Conservation (phyloP, 495 filamentous ascomycete genomes). For the Aspergillus bertholletiae region DNA sequence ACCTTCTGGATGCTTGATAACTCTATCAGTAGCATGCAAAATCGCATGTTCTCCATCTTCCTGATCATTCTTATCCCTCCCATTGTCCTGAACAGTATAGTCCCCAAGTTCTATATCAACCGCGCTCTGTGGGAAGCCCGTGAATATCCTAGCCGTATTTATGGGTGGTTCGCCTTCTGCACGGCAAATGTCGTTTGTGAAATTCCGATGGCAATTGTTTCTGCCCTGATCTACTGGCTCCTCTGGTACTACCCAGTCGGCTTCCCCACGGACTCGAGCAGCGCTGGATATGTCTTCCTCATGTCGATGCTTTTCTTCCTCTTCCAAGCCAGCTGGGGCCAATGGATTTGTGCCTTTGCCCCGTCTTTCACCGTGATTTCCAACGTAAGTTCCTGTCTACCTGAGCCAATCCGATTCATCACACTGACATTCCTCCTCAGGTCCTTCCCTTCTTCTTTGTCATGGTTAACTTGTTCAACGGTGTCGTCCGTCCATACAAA, state of each 20-base stretch:
- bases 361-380: conserved; percentile 77
- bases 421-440: neutral
- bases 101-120: conserved; percentile 81
- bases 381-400: conserved; percentile 62
- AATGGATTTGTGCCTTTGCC: conserved; percentile 81
- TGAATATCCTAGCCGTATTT: conserved; percentile 74
- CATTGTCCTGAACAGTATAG: conserved; percentile 69
- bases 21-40: conserved; percentile 67
- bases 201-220: conserved; percentile 66
- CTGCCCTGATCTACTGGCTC: conserved; percentile 64
- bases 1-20: conserved; percentile 76
- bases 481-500: conserved; percentile 60
- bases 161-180: conserved; percentile 79
- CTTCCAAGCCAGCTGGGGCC: conserved; percentile 74
- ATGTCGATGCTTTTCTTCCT: conserved; percentile 82
- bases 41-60: conserved; percentile 77
- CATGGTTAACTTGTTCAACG: conserved; percentile 72
- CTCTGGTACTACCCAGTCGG: conserved; percentile 81
- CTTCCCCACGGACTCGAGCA: conserved; percentile 57
- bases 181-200: conserved; percentile 74
- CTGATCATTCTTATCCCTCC: conserved; percentile 72
- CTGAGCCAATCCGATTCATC: conserved; percentile 31
- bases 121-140: conserved; percentile 71
- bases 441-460: conserved; percentile 76
- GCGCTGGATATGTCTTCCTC: conserved; percentile 77